These are phyloP conservation scores for Claviceps quebecensis DNA, from an alignment of 2,329 filamentous ascomycete genomes.

Conservation along the genomic window DNA sequence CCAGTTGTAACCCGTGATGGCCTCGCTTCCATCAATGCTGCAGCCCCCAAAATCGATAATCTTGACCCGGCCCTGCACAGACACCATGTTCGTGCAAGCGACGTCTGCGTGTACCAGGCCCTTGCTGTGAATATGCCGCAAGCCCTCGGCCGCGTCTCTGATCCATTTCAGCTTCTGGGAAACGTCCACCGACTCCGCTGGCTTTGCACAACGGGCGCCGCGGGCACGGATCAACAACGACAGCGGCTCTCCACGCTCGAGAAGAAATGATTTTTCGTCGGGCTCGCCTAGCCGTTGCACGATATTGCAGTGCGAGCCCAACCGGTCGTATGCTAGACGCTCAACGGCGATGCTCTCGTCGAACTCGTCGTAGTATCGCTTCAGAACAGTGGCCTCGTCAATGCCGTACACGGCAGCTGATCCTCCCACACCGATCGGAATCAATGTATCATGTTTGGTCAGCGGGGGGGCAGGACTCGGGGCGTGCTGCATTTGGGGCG, in stretches of 20 bases:
- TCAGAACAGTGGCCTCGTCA: slow-evolving; percentile 4
- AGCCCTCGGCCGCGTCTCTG: not conserved
- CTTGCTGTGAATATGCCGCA: slow-evolving; percentile 2
- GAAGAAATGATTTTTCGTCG: slow-evolving; percentile 1
- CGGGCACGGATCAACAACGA: not conserved
- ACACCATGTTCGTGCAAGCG: slow-evolving; percentile 5
- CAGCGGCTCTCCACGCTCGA: slow-evolving; percentile 4
- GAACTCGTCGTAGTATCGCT: slow-evolving; percentile 4
- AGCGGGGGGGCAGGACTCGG: too few species aligned
- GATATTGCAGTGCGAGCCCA: slow-evolving; percentile 3
- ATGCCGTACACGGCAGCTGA: slow-evolving; percentile 5
- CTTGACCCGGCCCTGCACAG: slow-evolving; percentile 1
- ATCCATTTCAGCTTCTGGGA: slow-evolving; percentile 4
- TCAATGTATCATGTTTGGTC: not conserved
- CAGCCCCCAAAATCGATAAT: slow-evolving; percentile 5
- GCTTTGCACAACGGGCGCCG: too few species aligned
- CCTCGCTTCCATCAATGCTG: slow-evolving; percentile 4
- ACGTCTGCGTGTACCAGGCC: slow-evolving; percentile 5
- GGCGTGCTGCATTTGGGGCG: too few species aligned
- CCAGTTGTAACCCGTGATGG: slow-evolving; percentile 5
- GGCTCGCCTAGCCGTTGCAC: slow-evolving; percentile 2
- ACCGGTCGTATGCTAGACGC: slow-evolving; percentile 3
- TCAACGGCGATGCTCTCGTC: slow-evolving; percentile 2
- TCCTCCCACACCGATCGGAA: not conserved
- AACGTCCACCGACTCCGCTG: not conserved